A percentile compares a stretch with the other conserved stretches of the same genome.
Conservation (phyloP, 2,329 filamentous ascomycete genomes). For the Scopulariopsis brevicaulis region DNA sequence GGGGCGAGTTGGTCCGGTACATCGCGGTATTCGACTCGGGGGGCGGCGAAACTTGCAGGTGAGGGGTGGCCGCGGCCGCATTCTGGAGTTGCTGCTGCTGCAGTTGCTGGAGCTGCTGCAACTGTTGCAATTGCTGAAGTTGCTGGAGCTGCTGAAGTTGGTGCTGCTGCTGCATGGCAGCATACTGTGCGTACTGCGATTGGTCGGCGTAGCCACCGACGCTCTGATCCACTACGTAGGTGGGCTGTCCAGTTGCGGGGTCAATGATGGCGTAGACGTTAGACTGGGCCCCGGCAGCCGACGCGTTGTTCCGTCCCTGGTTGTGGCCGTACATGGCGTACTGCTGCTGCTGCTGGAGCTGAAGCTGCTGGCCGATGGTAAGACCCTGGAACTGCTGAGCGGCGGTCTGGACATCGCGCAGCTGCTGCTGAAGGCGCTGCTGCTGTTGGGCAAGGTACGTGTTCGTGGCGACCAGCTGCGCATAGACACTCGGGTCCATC, state of each 20-base stretch:
- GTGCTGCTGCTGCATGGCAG: slow-evolving; percentile 29
- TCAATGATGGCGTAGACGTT: slow-evolving; percentile 62
- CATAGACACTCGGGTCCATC: slow-evolving; percentile 79
- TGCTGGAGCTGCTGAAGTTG: slow-evolving; percentile 25
- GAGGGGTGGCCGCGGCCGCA: slow-evolving; percentile 48
- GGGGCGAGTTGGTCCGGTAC: slow-evolving; percentile 53
- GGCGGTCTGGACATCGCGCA: slow-evolving; percentile 71
- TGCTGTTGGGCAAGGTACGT: slow-evolving; percentile 89
- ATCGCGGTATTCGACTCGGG: slow-evolving; percentile 41
- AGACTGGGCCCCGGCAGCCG: slow-evolving; percentile 28
- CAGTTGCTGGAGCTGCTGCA: slow-evolving; percentile 13
- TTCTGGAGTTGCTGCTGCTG: slow-evolving; percentile 9
- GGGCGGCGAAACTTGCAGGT: slow-evolving; percentile 74
- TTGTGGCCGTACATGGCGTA: slow-evolving; percentile 17
- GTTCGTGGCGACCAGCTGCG: slow-evolving; percentile 83
- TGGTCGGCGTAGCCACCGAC: slow-evolving; percentile 32
- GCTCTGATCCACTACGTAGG: slow-evolving; percentile 64
- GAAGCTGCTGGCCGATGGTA: slow-evolving; percentile 47
- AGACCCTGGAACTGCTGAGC: slow-evolving; percentile 75
- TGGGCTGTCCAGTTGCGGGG: slow-evolving; percentile 73
- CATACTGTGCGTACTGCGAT: slow-evolving; percentile 16
- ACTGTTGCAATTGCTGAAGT: slow-evolving; percentile 25
- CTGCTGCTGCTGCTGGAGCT: slow-evolving; percentile 36
- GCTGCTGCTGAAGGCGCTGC: slow-evolving; percentile 87
- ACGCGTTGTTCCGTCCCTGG: neutral